Base-by-base conservation (phyloP, 2,329 filamentous ascomycete genomes). In the Beauveria asiatica region DNA sequence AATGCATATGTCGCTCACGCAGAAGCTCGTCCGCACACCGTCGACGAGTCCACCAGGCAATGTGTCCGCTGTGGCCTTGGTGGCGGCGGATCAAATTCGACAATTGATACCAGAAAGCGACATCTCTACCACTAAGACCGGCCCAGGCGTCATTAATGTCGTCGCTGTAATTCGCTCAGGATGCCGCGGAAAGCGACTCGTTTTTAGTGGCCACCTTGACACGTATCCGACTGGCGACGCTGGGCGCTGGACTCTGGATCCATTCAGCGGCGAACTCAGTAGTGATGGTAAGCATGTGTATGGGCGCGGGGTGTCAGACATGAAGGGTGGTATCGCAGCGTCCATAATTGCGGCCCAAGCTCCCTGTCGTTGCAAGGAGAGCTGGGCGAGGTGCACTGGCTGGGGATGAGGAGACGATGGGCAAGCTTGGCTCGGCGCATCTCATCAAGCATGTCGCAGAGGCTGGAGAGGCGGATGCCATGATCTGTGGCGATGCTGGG, bases 341-440 rank as follows among this genome's bases (percentile, higher is more conserved):
- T 61, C 63, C 13, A 52, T 64, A 7, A 45, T 63, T 25, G 63
- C 57, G 5, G 54, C 30, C 11, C 45, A 39, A 25, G 59, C 52
- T 3, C 37, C 63, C 4, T 41, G 52, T n/a, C 45, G 46, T 16
- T 54, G 55, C n/a, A 60, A 44, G 19, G 57, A 61, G 2, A 11
- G 25, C 10, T 63, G 59, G 61, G 57, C 33, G 59, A 63, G 11
- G 49, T 64, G 59, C 63, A 16, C 23, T 58, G 23, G 62, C 60
- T 11, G 62, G 62, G 1, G 62, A 63, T 25, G 62, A 63, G 49
- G 59, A 63, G 39, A 63, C 61, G 9, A 63, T 60, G 59, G 61
- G 60, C 3, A 59, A 44, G 27, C 56, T 57, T n/a, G 61, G 59
- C 23, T 61, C 59, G 41, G 59, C 44, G 27, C 51, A 57, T 48